Evolutionary conservation across 2,329 filamentous ascomycete genomes (phyloP).

Genomic region (Fusarium mundagurra): DNA sequence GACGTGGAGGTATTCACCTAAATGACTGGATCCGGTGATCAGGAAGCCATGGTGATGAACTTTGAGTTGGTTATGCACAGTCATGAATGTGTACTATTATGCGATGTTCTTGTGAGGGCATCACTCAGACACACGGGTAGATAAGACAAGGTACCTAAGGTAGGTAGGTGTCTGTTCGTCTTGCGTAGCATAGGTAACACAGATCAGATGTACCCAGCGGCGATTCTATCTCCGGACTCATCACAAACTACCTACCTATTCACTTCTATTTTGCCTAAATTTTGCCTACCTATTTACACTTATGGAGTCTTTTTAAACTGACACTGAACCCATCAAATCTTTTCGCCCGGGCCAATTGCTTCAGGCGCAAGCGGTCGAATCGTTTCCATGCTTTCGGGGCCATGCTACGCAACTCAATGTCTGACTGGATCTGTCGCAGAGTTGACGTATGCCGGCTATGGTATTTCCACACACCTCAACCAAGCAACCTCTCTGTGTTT

Average conservation of each 20-base stretch:
- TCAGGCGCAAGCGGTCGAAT: slow-evolving; percentile 26
- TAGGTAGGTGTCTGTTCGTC: background rate
- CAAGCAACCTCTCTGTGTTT: background rate
- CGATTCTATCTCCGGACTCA: slow-evolving; percentile 11
- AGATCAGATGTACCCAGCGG: slow-evolving; percentile 1
- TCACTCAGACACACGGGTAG: background rate
- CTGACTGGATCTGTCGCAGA: slow-evolving; percentile 26
- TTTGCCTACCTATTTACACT: slow-evolving; percentile 11
- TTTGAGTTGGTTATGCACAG: background rate
- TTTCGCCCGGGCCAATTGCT: slow-evolving; percentile 10
- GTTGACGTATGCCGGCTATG: slow-evolving; percentile 37
- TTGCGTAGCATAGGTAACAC: background rate
- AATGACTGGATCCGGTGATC: background rate
- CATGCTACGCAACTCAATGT: slow-evolving; percentile 21
- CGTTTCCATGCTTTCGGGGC: slow-evolving; percentile 24
- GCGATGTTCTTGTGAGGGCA: background rate
- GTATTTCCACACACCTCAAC: slow-evolving; percentile 31
- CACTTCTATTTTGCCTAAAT: slow-evolving; percentile 3
- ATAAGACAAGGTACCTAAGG: background rate
- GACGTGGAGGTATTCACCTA: background rate
- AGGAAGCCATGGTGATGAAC: background rate
- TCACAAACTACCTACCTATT: background rate
- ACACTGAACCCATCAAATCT: slow-evolving; percentile 3
- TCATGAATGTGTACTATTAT: background rate
- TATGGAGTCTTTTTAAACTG: slow-evolving; percentile 6